A percentile compares a stretch with the other conserved stretches of the same genome.
Evolutionary conservation across 257 asterid genomes (phyloP).

Genomic region (Przewalskia tangutica): DNA sequence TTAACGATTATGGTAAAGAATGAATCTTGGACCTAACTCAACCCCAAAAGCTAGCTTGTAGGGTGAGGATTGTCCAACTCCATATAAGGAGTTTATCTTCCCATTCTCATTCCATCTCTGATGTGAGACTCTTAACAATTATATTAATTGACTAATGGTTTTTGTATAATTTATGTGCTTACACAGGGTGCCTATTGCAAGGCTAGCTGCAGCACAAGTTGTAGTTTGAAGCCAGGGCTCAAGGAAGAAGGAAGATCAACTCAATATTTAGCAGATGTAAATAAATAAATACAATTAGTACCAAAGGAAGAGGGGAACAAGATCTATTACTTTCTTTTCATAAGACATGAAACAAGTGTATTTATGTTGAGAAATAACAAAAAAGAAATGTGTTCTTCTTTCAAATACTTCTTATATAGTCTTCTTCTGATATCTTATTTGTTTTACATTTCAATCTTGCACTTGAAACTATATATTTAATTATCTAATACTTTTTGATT

Average conservation of each 20-base stretch:
- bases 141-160: neutral
- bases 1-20: too few relatives aligned
- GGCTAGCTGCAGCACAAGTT: conserved; percentile 96
- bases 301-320: neutral
- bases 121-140: too few relatives aligned
- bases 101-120: too few relatives aligned
- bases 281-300: conserved; percentile 10
- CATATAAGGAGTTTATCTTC: too few relatives aligned
- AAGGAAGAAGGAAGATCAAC: neutral
- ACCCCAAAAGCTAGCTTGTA: too few relatives aligned
- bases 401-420: neutral
- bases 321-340: neutral
- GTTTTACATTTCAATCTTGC: too few relatives aligned
- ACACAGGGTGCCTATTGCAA: conserved; percentile 86
- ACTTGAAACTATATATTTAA: too few relatives aligned
- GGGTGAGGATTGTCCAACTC: too few relatives aligned
- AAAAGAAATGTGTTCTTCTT: neutral
- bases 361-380: neutral
- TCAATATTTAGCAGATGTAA: conserved; percentile 13
- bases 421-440: too few relatives aligned
- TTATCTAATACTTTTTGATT: too few relatives aligned
- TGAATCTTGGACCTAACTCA: too few relatives aligned
- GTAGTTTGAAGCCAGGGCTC: conserved; percentile 25
- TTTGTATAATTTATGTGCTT: neutral
- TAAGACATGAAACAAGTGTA: neutral